Evolutionary conservation across 176 grass and related monocot species (phyloP).

Genomic region (Ampelocalamus luodianensis): DNA sequence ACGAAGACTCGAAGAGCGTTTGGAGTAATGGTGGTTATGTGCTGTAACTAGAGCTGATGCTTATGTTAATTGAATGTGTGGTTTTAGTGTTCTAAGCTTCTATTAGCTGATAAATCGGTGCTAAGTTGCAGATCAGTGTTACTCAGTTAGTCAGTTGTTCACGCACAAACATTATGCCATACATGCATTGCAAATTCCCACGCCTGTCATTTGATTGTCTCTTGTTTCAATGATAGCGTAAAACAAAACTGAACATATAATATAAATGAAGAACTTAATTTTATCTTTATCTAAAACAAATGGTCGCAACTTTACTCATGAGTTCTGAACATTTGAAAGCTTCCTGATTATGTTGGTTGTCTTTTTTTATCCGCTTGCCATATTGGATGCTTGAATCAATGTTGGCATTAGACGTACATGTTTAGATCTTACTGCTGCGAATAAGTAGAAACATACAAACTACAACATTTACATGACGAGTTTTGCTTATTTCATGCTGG

Average conservation of each 20-base stretch:
- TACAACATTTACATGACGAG: too few species aligned
- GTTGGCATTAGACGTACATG: background rate
- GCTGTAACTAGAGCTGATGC: too few species aligned
- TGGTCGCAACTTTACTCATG: background rate
- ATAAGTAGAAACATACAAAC: background rate
- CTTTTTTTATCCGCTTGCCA: background rate
- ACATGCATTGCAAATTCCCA: background rate
- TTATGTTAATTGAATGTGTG: background rate
- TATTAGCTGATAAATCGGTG: background rate
- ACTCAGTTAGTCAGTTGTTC: background rate
- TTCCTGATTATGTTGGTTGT: background rate
- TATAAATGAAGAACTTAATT: background rate
- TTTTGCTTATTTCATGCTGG: too few species aligned
- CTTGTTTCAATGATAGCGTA: background rate
- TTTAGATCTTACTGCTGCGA: background rate
- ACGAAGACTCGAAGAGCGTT: background rate
- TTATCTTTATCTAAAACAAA: background rate
- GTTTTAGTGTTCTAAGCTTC: background rate
- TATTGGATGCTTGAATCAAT: background rate
- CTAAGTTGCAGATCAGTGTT: background rate
- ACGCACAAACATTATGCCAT: background rate
- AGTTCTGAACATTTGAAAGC: slow-evolving; percentile 1
- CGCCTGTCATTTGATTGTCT: background rate
- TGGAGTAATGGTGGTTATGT: too few species aligned
- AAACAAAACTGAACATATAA: background rate